These are phyloP conservation scores for Malbranchea cinnamomea DNA, from an alignment of 2,329 filamentous ascomycete genomes.

Conservation along the genomic window DNA sequence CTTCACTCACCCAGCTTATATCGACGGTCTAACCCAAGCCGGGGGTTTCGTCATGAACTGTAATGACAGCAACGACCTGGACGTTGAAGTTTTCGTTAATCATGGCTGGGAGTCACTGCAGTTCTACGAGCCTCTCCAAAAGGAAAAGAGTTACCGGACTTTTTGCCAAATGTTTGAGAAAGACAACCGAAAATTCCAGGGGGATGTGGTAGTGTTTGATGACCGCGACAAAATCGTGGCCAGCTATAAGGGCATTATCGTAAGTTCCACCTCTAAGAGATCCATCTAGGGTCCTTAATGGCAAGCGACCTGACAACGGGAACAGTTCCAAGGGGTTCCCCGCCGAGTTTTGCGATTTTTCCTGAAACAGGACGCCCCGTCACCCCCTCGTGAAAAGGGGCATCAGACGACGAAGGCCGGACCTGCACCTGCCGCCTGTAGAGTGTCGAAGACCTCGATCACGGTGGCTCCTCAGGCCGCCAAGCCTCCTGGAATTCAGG, in stretches of 20 bases:
- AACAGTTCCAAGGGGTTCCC: conserved; percentile 12
- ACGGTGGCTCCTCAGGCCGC: not conserved
- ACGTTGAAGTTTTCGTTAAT: conserved; percentile 19
- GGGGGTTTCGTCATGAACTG: conserved; percentile 26
- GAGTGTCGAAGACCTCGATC: not conserved
- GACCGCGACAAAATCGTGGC: conserved; percentile 12
- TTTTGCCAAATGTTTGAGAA: conserved; percentile 20
- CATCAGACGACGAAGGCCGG: not conserved
- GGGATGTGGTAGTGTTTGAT: conserved; percentile 12
- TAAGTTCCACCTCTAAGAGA: conserved; percentile 5
- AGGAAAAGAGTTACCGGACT: conserved; percentile 12
- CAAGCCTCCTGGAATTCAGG: conserved; percentile 15
- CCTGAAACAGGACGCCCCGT: conserved; percentile 8
- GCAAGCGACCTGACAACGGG: not conserved
- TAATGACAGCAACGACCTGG: conserved; percentile 14
- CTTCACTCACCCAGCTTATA: conserved; percentile 15
- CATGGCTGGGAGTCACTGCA: conserved; percentile 22
- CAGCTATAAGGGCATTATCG: conserved; percentile 10
- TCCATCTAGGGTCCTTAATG: not conserved
- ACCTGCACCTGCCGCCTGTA: not conserved
- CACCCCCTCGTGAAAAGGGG: no score
- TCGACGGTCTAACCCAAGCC: conserved; percentile 23
- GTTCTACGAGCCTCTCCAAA: conserved; percentile 12
- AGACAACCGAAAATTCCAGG: conserved; percentile 5
- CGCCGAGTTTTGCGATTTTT: conserved; percentile 11